These are phyloP conservation scores for Tilletia walkeri DNA, from an alignment of 1,284 basidiomycete genomes.

Conservation along the genomic window DNA sequence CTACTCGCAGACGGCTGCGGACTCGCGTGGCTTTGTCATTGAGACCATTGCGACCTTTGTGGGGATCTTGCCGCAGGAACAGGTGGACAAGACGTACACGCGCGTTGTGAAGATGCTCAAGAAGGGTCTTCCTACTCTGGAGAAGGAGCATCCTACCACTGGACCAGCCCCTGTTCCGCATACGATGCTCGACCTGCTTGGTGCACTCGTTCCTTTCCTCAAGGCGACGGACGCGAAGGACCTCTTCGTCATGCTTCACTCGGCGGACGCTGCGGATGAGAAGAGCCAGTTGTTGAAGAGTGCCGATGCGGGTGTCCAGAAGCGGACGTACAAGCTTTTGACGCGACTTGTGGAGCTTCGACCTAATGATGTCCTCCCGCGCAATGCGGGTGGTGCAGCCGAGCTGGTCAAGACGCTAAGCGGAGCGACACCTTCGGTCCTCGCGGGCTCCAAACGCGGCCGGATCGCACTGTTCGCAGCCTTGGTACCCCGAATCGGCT, in stretches of 20 bases:
- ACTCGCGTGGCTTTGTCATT: conserved; percentile 77
- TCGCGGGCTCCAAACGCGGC: conserved; percentile 79
- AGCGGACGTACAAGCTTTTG: conserved; percentile 88
- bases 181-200: conserved; percentile 84
- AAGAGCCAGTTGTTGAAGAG: conserved; percentile 62
- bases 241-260: conserved; percentile 60
- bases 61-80: conserved; percentile 64
- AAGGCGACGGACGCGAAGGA: conserved; percentile 34
- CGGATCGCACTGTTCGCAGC: conserved; percentile 75
- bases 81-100: conserved; percentile 74
- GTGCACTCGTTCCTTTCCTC: conserved; percentile 71
- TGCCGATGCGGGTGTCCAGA: conserved; percentile 78
- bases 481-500: conserved; percentile 72
- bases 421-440: conserved; percentile 60
- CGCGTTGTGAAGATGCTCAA: conserved; percentile 78
- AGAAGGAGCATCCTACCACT: conserved; percentile 26
- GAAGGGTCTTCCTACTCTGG: conserved; percentile 63
- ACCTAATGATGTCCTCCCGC: neutral
- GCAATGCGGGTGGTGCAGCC: conserved; percentile 25
- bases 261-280: conserved; percentile 59
- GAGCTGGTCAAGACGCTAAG: conserved; percentile 44
- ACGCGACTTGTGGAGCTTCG: conserved; percentile 60
- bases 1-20: conserved; percentile 77
- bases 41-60: conserved; percentile 86
- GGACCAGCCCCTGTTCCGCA: conserved; percentile 61